A percentile compares a stretch with the other conserved stretches of the same genome.
Evolutionary conservation across 2,329 filamentous ascomycete genomes (phyloP).

Genomic region (Fusarium sp.): DNA sequence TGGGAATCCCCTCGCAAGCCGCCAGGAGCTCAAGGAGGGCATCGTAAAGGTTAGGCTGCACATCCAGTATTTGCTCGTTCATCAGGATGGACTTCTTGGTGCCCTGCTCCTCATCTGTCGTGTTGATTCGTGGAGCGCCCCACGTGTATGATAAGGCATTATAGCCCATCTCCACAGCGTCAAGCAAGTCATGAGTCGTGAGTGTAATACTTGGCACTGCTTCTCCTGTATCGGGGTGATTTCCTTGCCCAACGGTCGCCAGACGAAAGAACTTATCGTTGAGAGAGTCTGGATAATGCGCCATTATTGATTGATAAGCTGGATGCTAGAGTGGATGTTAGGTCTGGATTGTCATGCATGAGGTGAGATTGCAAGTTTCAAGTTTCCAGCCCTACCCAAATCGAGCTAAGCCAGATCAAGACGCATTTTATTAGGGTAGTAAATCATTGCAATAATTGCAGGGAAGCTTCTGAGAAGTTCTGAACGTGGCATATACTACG

Average conservation of each 20-base stretch:
- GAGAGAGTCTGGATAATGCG: slow-evolving; percentile 6
- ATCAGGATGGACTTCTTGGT: accelerated
- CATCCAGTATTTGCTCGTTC: accelerated
- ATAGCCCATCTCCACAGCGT: neutral
- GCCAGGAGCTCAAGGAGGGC: neutral
- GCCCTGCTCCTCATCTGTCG: accelerated
- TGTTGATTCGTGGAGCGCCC: neutral
- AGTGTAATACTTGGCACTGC: neutral
- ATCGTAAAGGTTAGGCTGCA: slow-evolving; percentile 1
- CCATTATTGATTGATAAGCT: slow-evolving; percentile 1
- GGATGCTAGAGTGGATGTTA: neutral
- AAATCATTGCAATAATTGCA: too few species aligned
- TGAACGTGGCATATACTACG: too few species aligned
- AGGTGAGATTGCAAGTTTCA: neutral
- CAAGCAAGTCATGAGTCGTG: neutral
- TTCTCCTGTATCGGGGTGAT: accelerated
- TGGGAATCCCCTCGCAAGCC: neutral
- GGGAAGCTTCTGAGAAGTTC: too few species aligned
- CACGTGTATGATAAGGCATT: slow-evolving; percentile 21
- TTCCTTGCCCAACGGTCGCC: neutral
- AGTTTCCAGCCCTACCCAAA: neutral
- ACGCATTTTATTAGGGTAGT: too few species aligned
- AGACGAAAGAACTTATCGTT: neutral
- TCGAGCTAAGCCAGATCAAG: neutral
- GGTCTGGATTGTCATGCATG: neutral